Percentiles rank a stretch among this genome's conserved stretches.
Conservation (phyloP, 2,329 filamentous ascomycete species). For the Colletotrichum lindemuthianum region DNA sequence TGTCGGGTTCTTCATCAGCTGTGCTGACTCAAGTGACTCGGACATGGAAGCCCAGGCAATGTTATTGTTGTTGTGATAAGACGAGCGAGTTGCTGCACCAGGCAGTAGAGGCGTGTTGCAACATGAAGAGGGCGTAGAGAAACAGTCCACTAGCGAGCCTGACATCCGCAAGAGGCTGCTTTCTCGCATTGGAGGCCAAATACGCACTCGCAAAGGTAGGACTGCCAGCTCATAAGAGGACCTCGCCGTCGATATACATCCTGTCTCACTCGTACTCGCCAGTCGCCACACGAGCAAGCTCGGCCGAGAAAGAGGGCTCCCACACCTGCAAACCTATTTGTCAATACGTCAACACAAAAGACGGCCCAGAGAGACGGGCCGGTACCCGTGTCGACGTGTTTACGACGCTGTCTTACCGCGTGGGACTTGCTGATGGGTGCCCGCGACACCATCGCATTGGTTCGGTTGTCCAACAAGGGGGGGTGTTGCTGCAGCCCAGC, state of each 20-base stretch:
- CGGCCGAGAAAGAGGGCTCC: neutral
- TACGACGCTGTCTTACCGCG: slow-evolving; percentile 21
- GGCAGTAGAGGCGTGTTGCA: neutral
- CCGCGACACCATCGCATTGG: slow-evolving; percentile 23
- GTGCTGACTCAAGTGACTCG: neutral
- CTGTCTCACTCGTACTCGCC: slow-evolving; percentile 3
- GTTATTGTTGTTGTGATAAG: neutral
- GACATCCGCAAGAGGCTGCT: too few species aligned
- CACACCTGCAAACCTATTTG: neutral
- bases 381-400: slow-evolving; percentile 21
- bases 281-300: slow-evolving; percentile 22
- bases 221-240: slow-evolving; percentile 16
- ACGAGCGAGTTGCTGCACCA: neutral
- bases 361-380: slow-evolving; percentile 29
- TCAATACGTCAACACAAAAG: neutral
- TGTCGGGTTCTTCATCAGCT: slow-evolving; percentile 8
- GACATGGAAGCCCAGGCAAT: neutral
- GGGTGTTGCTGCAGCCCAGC: slow-evolving; percentile 17
- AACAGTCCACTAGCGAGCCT: too few species aligned
- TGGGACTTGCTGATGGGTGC: slow-evolving; percentile 29
- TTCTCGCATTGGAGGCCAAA: slow-evolving; percentile 3
- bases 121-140: neutral
- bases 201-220: slow-evolving; percentile 24
- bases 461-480: slow-evolving; percentile 11
- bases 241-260: slow-evolving; percentile 22